Evolutionary conservation across 2,329 filamentous ascomycete species (phyloP), one percentile per base, ranked within the genome.

Genomic region (Ophiocordyceps camponoti-rufipedis): DNA sequence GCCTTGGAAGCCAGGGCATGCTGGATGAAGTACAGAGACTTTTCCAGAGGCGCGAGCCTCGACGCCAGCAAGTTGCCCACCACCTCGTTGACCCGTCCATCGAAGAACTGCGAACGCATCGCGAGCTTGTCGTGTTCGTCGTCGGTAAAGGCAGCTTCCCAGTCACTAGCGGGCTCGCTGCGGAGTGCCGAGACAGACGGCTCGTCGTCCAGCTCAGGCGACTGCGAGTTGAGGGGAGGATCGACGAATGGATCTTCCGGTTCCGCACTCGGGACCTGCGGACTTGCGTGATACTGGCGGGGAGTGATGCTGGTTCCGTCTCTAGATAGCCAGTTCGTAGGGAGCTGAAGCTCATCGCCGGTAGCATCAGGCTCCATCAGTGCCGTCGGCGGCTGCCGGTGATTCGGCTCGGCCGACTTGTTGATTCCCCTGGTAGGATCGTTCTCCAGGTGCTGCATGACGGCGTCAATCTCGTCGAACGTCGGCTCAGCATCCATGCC

Each of bases 401-500:
- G 58, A 5, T 69, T 61, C 16, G 67, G 60, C 42, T 70, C 66
- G 13, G 68, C 59, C 8, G 65, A 65, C 55, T 78, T 80, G 56
- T 86, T 84, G 48, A 86, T 75, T 12, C 84, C 84, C 58, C 82
- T 75, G 44, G 81, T 78, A 2, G 82, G 82, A 51, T 86, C 78
- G 43, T 71, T 75, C 48, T 80, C 74, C 54, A 95, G 73, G 48
- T 91, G 82, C 51, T 81, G 77, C 86, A 96, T 94, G 45, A 95
- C 79, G 41, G 82, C 85, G 65, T 95, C 88, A 55, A 95, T 88
- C 57, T 95, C 87, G 52, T 89, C 81, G 53, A 85, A 85, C 0
- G 80, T 75, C 7, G 66, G 69, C 49, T 69, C 67, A 18, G 55
- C 54, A 7, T 56, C 55, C 4, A 53, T 44, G 14, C 48, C 33